Percentiles rank a stretch among this genome's conserved stretches.
Evolutionary conservation across 441 rosid species (phyloP).

Genomic region (Biscutella auriculata): DNA sequence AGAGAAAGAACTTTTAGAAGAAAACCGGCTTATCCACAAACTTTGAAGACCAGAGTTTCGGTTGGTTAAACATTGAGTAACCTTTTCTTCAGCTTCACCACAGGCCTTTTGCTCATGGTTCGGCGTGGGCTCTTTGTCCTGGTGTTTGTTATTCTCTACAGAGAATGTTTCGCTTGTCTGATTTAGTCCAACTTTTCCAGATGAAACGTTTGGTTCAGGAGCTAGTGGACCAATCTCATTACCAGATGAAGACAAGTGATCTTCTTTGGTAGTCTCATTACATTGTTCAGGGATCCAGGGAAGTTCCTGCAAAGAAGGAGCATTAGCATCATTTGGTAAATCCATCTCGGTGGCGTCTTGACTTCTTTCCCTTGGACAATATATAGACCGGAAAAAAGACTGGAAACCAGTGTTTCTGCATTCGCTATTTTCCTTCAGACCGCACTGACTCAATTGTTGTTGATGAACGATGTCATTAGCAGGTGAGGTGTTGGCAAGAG

Average conservation of each 20-base stretch:
- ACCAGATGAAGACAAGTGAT: constrained; percentile 24
- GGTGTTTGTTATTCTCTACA: constrained; percentile 24
- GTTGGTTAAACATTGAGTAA: constrained; percentile 18
- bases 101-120: constrained; percentile 25
- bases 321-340: constrained; percentile 24
- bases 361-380: constrained; percentile 32
- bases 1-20: constrained; percentile 32
- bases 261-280: constrained; percentile 25
- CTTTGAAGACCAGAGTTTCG: constrained; percentile 39
- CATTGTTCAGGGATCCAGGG: constrained; percentile 25
- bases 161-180: constrained; percentile 21
- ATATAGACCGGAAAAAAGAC: constrained; percentile 63
- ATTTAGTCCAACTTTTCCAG: constrained; percentile 17
- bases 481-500: constrained; percentile 26
- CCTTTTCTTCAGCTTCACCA: constrained; percentile 29
- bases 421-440: constrained; percentile 17
- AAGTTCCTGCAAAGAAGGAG: constrained; percentile 31
- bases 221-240: constrained; percentile 19
- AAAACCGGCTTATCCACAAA: constrained; percentile 68
- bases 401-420: constrained; percentile 47
- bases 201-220: constrained; percentile 23
- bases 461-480: constrained; percentile 20
- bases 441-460: constrained; percentile 12
- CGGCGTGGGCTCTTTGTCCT: constrained; percentile 27
- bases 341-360: constrained; percentile 25